Evolutionary conservation across 306 rosid genomes (phyloP).

Genomic region (Quercus berberidifolia): DNA sequence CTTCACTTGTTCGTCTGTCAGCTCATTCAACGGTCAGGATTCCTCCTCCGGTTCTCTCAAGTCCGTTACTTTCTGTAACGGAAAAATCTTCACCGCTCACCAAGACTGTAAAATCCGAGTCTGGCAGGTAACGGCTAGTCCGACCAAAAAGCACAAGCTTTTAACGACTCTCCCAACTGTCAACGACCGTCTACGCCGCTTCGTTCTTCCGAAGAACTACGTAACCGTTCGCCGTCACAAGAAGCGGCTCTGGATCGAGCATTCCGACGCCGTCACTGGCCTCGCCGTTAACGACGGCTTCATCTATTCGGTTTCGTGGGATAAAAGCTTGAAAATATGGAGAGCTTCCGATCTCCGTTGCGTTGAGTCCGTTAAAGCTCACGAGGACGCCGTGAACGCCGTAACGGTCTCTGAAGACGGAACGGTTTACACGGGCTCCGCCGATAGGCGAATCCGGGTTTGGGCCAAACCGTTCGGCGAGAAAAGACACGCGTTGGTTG

Average conservation of each 20-base stretch:
- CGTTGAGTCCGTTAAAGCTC: constrained; percentile 65
- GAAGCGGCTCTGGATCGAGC: constrained; percentile 74
- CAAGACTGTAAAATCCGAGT: constrained; percentile 81
- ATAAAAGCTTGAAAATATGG: constrained; percentile 75
- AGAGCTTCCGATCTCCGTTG: constrained; percentile 64
- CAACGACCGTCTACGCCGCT: constrained; percentile 67
- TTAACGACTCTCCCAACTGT: constrained; percentile 66
- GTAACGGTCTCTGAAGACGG: constrained; percentile 71
- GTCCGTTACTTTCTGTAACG: constrained; percentile 42
- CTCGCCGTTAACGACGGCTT: constrained; percentile 50
- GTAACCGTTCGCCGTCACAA: constrained; percentile 70
- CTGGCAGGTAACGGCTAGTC: constrained; percentile 33
- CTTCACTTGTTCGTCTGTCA: constrained; percentile 23
- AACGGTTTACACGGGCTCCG: constrained; percentile 80
- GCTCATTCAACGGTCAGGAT: constrained; percentile 32
- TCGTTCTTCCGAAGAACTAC: constrained; percentile 62
- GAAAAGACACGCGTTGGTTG: constrained; percentile 53
- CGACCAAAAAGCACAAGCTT: constrained; percentile 19
- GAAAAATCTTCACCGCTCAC: constrained; percentile 61
- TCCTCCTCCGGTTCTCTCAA: constrained; percentile 70
- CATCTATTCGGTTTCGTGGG: constrained; percentile 94
- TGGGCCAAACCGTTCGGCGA: constrained; percentile 57
- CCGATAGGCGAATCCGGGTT: constrained; percentile 61
- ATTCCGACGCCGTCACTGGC: constrained; percentile 78
- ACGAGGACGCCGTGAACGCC: constrained; percentile 87